A percentile compares a stretch with the other conserved stretches of the same genome.
Conservation (phyloP, 371 early-diverging fungal genomes). For the Lichtheimia corymbifera region DNA sequence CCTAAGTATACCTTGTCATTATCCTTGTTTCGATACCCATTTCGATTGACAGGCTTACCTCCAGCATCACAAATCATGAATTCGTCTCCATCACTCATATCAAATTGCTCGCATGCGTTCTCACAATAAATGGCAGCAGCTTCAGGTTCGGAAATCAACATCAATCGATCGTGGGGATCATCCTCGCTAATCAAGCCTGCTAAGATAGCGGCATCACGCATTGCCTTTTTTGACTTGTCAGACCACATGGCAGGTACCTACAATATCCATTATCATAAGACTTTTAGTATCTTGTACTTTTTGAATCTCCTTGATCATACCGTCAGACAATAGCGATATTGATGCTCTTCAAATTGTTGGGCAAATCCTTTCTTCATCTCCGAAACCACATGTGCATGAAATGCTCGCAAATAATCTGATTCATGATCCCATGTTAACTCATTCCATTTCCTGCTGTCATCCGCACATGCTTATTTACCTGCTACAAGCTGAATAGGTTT, state of each 20-base stretch:
- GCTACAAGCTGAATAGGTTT: slow-evolving; percentile 48
- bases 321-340: slow-evolving; percentile 45
- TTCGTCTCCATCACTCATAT: slow-evolving; percentile 55
- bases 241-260: slow-evolving; percentile 67
- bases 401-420: slow-evolving; percentile 50
- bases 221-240: slow-evolving; percentile 58
- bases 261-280: neutral
- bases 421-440: neutral
- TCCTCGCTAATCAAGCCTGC: slow-evolving; percentile 48
- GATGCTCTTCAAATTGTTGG: slow-evolving; percentile 29
- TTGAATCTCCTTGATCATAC: slow-evolving; percentile 17
- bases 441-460: neutral
- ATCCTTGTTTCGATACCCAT: neutral
- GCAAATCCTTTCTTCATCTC: slow-evolving; percentile 54
- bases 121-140: slow-evolving; percentile 68
- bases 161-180: slow-evolving; percentile 55
- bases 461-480: slow-evolving; percentile 18
- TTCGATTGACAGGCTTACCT: slow-evolving; percentile 25
- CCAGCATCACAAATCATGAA: slow-evolving; percentile 68
- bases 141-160: slow-evolving; percentile 63
- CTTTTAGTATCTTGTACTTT: neutral
- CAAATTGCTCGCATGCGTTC: slow-evolving; percentile 56
- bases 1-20: slow-evolving; percentile 19
- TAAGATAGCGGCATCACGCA: slow-evolving; percentile 58
- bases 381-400: slow-evolving; percentile 46